Percentiles rank a stretch among this genome's conserved stretches.
Conservation (phyloP, 176 grass and related monocot genomes). For the Eragrostis nindensis region DNA sequence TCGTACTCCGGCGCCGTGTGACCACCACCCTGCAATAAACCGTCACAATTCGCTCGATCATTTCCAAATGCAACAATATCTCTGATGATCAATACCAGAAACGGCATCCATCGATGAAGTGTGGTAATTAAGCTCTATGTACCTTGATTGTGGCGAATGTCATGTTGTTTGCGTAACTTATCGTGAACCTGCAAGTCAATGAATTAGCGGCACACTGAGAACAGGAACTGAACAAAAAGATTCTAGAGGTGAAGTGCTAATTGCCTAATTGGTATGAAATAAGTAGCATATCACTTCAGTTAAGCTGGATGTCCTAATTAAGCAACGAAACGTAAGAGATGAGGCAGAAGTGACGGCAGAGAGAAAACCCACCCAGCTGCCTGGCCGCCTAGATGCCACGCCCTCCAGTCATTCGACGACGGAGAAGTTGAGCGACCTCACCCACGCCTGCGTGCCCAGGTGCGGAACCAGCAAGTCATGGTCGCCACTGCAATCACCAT, state of each 20-base stretch:
- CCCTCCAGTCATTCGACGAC: slow-evolving; percentile 45
- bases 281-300: background rate
- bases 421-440: slow-evolving; percentile 56
- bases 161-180: slow-evolving; percentile 49
- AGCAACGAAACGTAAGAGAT: background rate
- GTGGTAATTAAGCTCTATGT: background rate
- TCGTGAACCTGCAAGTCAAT: slow-evolving; percentile 23
- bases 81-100: background rate
- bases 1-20: slow-evolving; percentile 39
- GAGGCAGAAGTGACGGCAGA: background rate
- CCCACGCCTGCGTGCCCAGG: slow-evolving; percentile 58
- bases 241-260: background rate
- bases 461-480: slow-evolving; percentile 49
- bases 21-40: slow-evolving; percentile 12
- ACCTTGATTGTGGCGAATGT: slow-evolving; percentile 51
- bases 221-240: background rate
- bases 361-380: slow-evolving; percentile 44
- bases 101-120: background rate
- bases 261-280: background rate
- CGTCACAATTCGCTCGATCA: too few species aligned
- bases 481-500: slow-evolving; percentile 50
- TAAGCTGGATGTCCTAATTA: background rate
- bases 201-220: background rate
- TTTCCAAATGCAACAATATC: background rate
- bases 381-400: slow-evolving; percentile 58